Conservation (phyloP, 2,329 filamentous ascomycete genomes). For the Pseudogymnoascus verrucosus region DNA sequence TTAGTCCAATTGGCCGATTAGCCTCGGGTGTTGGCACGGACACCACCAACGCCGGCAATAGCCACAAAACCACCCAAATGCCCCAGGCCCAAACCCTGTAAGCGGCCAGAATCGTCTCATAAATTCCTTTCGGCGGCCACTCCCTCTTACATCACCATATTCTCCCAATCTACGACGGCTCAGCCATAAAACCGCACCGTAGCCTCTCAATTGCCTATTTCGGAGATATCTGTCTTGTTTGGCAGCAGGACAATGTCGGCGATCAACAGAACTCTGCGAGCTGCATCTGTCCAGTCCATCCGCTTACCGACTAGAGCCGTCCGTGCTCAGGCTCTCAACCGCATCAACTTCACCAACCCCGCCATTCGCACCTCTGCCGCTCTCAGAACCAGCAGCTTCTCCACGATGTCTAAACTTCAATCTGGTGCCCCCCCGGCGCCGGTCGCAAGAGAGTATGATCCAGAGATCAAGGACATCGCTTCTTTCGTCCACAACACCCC, state of each 20-base stretch:
- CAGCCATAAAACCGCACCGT: background rate
- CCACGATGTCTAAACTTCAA: slow-evolving; percentile 29
- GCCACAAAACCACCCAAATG: background rate
- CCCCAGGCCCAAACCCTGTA: background rate
- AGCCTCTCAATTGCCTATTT: background rate
- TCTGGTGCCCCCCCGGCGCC: slow-evolving; percentile 41
- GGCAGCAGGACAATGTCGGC: slow-evolving; percentile 10
- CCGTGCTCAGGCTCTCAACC: slow-evolving; percentile 3
- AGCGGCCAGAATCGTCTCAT: slow-evolving; percentile 6
- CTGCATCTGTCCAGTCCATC: slow-evolving; percentile 4
- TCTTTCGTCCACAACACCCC: slow-evolving; percentile 88
- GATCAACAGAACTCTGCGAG: slow-evolving; percentile 9
- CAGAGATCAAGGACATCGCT: slow-evolving; percentile 92
- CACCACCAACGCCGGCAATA: background rate
- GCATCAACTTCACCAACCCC: background rate
- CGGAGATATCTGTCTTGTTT: background rate
- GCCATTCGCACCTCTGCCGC: background rate
- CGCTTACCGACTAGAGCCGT: background rate
- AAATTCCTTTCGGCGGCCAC: slow-evolving; percentile 1
- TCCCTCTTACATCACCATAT: background rate
- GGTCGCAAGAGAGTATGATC: slow-evolving; percentile 62
- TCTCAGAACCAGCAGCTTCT: slow-evolving; percentile 20
- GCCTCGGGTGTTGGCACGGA: slow-evolving; percentile 6
- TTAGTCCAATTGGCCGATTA: background rate
- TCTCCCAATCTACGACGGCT: background rate